phyloP scores from a whole-genome alignment of 306 rosid genomes.

The Castanospermum australe region DNA sequence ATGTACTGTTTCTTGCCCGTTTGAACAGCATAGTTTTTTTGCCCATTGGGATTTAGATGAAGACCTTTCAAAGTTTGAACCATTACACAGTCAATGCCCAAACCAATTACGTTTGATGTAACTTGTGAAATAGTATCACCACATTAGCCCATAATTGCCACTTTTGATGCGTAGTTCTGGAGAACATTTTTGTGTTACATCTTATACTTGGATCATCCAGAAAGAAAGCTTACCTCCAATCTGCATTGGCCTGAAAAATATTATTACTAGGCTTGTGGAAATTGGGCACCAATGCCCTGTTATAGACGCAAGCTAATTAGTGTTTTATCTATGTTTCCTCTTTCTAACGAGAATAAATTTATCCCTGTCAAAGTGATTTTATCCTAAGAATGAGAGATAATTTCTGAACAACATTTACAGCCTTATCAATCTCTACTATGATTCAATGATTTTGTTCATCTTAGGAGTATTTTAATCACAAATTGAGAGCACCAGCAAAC shows the following conservation, averaged over 20 bases:
- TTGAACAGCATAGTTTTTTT: slow-evolving; percentile 6
- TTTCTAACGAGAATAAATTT: not conserved
- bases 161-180: not conserved
- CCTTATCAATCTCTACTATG: not conserved
- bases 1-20: slow-evolving; percentile 6
- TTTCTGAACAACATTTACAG: not conserved
- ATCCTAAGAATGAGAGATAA: not conserved
- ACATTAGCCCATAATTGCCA: slow-evolving; percentile 6
- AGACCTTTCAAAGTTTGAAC: slow-evolving; percentile 30
- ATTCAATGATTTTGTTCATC: not conserved
- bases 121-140: not conserved
- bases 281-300: not conserved
- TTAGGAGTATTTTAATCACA: not conserved
- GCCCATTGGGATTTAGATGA: slow-evolving; percentile 26
- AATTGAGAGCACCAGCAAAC: not conserved
- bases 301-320: not conserved
- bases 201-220: not conserved
- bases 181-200: not conserved
- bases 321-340: not conserved
- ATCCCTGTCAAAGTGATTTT: not conserved
- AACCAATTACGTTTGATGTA: slow-evolving; percentile 9
- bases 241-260: not conserved
- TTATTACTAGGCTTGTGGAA: not conserved
- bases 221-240: not conserved
- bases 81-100: not conserved